Conservation (phyloP, 768 basidiomycete genomes). For the Trametes gibbosa region DNA sequence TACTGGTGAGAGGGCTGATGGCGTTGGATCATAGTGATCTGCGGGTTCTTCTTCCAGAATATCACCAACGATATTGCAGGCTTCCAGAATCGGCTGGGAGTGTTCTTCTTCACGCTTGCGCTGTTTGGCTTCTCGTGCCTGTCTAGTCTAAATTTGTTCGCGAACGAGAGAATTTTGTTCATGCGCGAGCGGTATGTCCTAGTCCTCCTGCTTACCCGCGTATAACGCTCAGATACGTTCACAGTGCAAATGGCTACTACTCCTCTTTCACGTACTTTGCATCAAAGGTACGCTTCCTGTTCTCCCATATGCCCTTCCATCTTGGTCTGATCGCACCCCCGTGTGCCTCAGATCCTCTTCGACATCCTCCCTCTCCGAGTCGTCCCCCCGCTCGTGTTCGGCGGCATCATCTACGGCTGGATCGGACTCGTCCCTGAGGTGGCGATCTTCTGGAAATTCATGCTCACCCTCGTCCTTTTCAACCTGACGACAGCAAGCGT, state of each 20-base stretch:
- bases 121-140: slow-evolving; percentile 97
- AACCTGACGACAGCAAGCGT: slow-evolving; percentile 94
- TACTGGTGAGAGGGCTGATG: neutral
- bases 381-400: slow-evolving; percentile 93
- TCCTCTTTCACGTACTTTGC: slow-evolving; percentile 95
- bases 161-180: slow-evolving; percentile 93
- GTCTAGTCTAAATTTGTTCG: slow-evolving; percentile 90
- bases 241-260: slow-evolving; percentile 95
- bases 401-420: slow-evolving; percentile 92
- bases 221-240: neutral
- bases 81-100: slow-evolving; percentile 92
- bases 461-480: slow-evolving; percentile 93
- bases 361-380: slow-evolving; percentile 94
- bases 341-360: slow-evolving; percentile 69
- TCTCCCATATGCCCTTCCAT: neutral
- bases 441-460: slow-evolving; percentile 95
- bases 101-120: slow-evolving; percentile 97
- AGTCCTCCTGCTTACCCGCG: neutral
- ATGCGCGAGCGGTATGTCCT: slow-evolving; percentile 87
- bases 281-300: slow-evolving; percentile 61
- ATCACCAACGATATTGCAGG: slow-evolving; percentile 95
- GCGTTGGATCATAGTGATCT: slow-evolving; percentile 55
- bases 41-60: slow-evolving; percentile 90
- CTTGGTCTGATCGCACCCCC: neutral
- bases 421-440: slow-evolving; percentile 94